Evolutionary conservation across 2,329 filamentous ascomycete species (phyloP).

Genomic region (Penicillium rolfsii): DNA sequence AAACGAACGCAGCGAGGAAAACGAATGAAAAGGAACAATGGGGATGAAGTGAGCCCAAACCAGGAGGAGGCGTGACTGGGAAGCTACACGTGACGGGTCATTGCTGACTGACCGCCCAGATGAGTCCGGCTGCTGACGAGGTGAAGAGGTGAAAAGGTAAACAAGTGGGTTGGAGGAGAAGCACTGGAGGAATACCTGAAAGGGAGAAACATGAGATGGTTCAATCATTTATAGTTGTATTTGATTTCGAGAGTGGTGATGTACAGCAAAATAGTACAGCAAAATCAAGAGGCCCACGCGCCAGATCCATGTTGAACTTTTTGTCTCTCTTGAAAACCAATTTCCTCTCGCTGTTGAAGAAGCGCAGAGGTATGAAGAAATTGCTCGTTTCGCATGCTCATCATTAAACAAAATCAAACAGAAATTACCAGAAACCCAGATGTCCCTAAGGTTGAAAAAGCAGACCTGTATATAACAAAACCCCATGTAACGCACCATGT

Average conservation of each 20-base stretch:
- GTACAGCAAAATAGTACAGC: conserved; percentile 16
- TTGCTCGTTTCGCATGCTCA: conserved; percentile 31
- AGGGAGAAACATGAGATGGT: too few relatives aligned
- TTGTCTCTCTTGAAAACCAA: conserved; percentile 25
- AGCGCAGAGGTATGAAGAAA: conserved; percentile 24
- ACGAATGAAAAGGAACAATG: background rate
- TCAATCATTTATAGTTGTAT: conserved; percentile 5
- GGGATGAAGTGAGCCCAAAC: background rate
- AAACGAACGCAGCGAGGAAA: conserved; percentile 1
- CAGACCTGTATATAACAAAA: conserved; percentile 42
- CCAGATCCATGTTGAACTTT: conserved; percentile 30
- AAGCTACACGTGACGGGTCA: conserved; percentile 1
- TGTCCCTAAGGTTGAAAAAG: conserved; percentile 47
- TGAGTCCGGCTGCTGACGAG: too few relatives aligned
- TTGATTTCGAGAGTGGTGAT: conserved; percentile 17
- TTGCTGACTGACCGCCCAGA: background rate
- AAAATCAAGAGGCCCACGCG: conserved; percentile 22
- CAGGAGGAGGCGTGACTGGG: background rate
- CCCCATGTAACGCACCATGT: conserved; percentile 38
- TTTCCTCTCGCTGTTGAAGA: conserved; percentile 29
- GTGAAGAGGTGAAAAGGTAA: too few relatives aligned
- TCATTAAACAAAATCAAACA: conserved; percentile 28
- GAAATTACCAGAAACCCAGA: conserved; percentile 37
- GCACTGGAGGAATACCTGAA: background rate
- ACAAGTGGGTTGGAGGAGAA: background rate